Percentiles rank a stretch among this genome's conserved stretches.
Conservation (phyloP, 2,329 filamentous ascomycete genomes). For the Hirsutella thompsonii region DNA sequence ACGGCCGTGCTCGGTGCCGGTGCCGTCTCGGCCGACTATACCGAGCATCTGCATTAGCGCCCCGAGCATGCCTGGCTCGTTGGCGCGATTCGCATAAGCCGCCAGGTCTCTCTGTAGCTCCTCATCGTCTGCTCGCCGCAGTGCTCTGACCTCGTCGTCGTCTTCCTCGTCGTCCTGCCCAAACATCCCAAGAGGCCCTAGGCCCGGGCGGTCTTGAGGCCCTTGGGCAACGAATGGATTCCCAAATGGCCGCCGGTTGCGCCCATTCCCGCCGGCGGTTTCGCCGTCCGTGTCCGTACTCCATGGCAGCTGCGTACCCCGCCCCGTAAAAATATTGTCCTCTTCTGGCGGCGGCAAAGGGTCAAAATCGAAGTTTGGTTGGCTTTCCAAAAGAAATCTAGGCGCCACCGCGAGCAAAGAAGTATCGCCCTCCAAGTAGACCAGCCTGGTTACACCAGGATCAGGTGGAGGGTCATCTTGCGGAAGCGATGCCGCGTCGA, state of each 20-base stretch:
- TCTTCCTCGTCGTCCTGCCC: constrained; percentile 10
- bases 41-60: constrained; percentile 14
- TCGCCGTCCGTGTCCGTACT: constrained; percentile 7
- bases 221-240: no score
- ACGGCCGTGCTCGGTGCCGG: background rate
- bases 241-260: no score
- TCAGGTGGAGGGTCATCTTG: constrained; percentile 24
- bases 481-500: constrained; percentile 25
- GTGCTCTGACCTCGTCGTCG: constrained; percentile 12
- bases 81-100: constrained; percentile 12
- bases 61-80: constrained; percentile 14
- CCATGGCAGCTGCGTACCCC: constrained; percentile 31
- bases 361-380: constrained; percentile 66
- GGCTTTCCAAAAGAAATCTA: constrained; percentile 44
- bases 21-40: constrained; percentile 2
- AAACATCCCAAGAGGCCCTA: background rate
- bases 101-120: constrained; percentile 19
- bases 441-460: constrained; percentile 54
- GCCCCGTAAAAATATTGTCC: constrained; percentile 36
- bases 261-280: constrained; percentile 13
- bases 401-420: constrained; percentile 59
- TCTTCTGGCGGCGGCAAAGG: constrained; percentile 58
- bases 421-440: constrained; percentile 65
- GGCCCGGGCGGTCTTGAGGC: constrained; percentile 5
- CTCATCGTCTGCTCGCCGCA: constrained; percentile 15